Base-by-base conservation (phyloP, 306 rosid genomes). In the Dalbergia oliveri region DNA sequence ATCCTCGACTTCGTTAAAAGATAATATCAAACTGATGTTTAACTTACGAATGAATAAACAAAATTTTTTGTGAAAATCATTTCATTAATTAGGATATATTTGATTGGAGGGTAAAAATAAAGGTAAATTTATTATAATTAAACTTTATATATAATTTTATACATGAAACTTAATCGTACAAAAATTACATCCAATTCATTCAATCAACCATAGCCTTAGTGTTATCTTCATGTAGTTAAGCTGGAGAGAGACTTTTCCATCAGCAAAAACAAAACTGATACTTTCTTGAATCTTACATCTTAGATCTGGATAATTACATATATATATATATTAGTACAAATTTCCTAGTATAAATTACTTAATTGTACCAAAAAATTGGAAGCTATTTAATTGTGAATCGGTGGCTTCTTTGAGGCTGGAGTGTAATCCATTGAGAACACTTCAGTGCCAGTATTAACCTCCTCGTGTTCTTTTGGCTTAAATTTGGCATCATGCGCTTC, bases 341-440 rank as follows among this genome's bases (percentile, higher is more conserved):
- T 33, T 61, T 57, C 13, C 69, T 57, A 61, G 4, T 58, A 58
- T 26, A 6, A 37, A 37, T 5, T 66, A 66, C 9, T 21, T 78
- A 5, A 19, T 14, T 31, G 31, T 34, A 80, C 54, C 61, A 73
- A 82, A 85, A 82, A 58, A 11, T 15, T 58, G 34, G 37, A 11
- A 39, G 16, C 3, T 19, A 58, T 56, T 86, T 66, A 92, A 87
- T 94, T 94, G 63, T 94, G 98, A 67, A 94, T 94, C 4, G 98
- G 99, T 69, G 97, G 97, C 87, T 94, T 94, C 87, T 76, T 94
- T 43, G 88, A 81, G 5, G 97, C 94, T 8, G 97, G 97, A 84
- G 91, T 87, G 73, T 92, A 94, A 80, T 94, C 99, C 90, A 84
- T 84, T 6, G 92, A 76, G 64, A 89, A 87, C 45, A 87, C 97